Conservation (phyloP, 371 early-diverging fungal genomes). For the Mortierella sp. region DNA sequence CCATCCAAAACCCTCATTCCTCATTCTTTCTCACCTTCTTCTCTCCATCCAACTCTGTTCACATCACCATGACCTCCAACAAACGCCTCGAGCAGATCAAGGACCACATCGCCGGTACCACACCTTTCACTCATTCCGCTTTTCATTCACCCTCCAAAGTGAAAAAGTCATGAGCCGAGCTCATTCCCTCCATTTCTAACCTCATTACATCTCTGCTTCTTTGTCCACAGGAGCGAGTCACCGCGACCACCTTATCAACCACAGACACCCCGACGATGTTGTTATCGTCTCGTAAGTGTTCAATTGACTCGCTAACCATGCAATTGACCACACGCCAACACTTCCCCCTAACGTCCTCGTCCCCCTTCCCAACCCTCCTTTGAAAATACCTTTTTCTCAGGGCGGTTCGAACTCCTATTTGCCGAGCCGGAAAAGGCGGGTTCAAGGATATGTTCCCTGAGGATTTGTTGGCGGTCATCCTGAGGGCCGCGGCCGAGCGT, state of each 20-base stretch:
- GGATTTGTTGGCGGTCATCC: conserved; percentile 43
- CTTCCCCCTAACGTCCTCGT: neutral
- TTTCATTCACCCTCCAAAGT: neutral
- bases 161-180: neutral
- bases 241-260: conserved; percentile 47
- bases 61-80: conserved; percentile 38
- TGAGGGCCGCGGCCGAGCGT: conserved; percentile 51
- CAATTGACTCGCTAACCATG: neutral
- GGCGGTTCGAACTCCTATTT: conserved; percentile 92
- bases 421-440: conserved; percentile 92
- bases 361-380: neutral
- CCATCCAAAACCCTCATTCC: neutral
- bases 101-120: conserved; percentile 44
- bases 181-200: neutral
- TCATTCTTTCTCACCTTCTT: neutral
- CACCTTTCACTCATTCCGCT: neutral
- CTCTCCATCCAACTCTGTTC: conserved; percentile 3
- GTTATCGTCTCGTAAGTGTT: conserved; percentile 76
- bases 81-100: conserved; percentile 56
- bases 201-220: neutral
- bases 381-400: neutral
- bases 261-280: conserved; percentile 78
- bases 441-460: conserved; percentile 91
- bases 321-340: neutral
- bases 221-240: conserved; percentile 16